These are phyloP conservation scores for Colletotrichum gigasporum DNA, from an alignment of 2,329 filamentous ascomycete genomes.

Conservation along the genomic window DNA sequence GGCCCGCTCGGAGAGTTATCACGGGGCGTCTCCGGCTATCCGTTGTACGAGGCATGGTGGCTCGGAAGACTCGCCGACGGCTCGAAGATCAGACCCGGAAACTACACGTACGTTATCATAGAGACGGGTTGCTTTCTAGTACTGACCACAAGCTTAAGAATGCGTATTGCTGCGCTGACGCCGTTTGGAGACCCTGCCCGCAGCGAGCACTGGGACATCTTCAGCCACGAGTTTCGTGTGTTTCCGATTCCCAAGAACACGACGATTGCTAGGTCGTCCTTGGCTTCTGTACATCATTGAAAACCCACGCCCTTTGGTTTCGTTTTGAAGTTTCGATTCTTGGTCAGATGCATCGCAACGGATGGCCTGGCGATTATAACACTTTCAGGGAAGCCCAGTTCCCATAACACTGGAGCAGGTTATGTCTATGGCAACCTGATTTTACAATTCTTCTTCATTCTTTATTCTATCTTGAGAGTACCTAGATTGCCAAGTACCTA, in stretches of 20 bases:
- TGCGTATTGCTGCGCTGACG: constrained; percentile 25
- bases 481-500: too few relatives aligned
- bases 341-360: too few relatives aligned
- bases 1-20: constrained; percentile 7
- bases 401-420: too few relatives aligned
- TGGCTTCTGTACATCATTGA: not conserved
- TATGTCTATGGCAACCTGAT: too few relatives aligned
- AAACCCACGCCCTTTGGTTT: too few relatives aligned
- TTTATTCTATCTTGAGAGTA: too few relatives aligned
- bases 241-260: not conserved
- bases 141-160: not conserved
- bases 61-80: constrained; percentile 23
- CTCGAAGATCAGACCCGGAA: constrained; percentile 12
- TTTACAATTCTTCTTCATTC: too few relatives aligned
- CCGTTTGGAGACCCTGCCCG: constrained; percentile 22
- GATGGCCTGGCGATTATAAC: too few relatives aligned
- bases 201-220: constrained; percentile 25
- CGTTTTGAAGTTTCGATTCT: too few relatives aligned
- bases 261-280: not conserved
- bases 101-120: constrained; percentile 15
- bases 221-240: not conserved
- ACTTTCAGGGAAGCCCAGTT: too few relatives aligned
- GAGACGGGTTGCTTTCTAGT: rapidly evolving
- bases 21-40: constrained; percentile 6
- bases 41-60: constrained; percentile 21